A percentile compares a stretch with the other conserved stretches of the same genome.
Conservation (phyloP, 2,329 filamentous ascomycete genomes). For the Aspergillus spinulosporus region DNA sequence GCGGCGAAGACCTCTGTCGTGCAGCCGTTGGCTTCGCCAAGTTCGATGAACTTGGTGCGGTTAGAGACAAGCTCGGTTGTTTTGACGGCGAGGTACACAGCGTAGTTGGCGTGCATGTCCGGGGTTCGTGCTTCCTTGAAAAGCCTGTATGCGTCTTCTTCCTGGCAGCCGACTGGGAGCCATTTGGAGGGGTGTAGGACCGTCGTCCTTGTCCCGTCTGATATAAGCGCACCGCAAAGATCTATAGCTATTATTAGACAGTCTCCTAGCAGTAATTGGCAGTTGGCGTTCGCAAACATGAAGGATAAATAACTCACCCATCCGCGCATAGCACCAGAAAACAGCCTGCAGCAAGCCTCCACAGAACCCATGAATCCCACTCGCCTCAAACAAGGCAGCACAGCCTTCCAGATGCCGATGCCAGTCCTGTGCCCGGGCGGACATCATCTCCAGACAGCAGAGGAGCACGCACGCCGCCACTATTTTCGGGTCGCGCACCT, state of each 20-base stretch:
- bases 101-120: constrained; percentile 62
- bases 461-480: constrained; percentile 56
- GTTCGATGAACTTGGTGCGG: constrained; percentile 51
- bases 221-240: constrained; percentile 57
- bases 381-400: constrained; percentile 54
- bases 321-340: constrained; percentile 61
- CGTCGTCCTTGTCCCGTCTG: constrained; percentile 50
- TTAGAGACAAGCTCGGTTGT: constrained; percentile 54
- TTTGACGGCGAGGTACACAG: constrained; percentile 58
- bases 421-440: constrained; percentile 53
- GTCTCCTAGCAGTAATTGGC: not conserved
- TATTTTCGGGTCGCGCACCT: constrained; percentile 51
- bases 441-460: constrained; percentile 58
- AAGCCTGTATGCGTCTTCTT: constrained; percentile 39
- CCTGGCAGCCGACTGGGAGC: constrained; percentile 44
- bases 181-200: constrained; percentile 54
- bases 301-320: constrained; percentile 43
- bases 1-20: constrained; percentile 42
- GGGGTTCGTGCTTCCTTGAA: constrained; percentile 41
- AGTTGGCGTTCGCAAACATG: too few relatives aligned
- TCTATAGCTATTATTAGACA: constrained; percentile 38
- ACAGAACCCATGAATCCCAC: constrained; percentile 53
- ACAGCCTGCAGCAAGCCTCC: constrained; percentile 55
- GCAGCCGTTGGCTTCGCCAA: constrained; percentile 50
- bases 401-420: constrained; percentile 58